Conservation (phyloP, 2,329 filamentous ascomycete species). For the Fusarium chlamydosporum region DNA sequence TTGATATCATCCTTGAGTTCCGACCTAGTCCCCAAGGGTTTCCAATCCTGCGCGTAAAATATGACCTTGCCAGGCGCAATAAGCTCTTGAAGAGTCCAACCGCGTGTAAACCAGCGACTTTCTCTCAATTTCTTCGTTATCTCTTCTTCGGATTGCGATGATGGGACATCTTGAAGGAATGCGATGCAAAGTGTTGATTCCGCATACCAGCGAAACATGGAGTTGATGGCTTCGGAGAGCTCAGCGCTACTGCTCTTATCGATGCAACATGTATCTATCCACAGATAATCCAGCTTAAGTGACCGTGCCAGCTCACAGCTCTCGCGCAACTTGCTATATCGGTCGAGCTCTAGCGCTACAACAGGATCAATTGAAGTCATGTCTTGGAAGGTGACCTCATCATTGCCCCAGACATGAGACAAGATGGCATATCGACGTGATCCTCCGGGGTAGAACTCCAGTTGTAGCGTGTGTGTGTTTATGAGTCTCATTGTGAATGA, state of each 20-base stretch:
- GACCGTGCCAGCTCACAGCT: constrained; percentile 42
- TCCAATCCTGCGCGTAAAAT: constrained; percentile 48
- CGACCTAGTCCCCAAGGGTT: constrained; percentile 33
- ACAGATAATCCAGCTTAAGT: constrained; percentile 46
- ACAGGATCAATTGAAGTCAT: constrained; percentile 5
- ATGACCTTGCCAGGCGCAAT: constrained; percentile 49
- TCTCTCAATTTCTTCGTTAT: constrained; percentile 4
- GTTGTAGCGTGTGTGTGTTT: constrained; percentile 42
- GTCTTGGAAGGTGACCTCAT: constrained; percentile 47
- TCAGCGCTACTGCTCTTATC: constrained; percentile 54
- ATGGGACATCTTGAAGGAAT: constrained; percentile 46
- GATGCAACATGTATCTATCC: constrained; percentile 55
- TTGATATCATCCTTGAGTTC: constrained; percentile 42
- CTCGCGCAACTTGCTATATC: constrained; percentile 42
- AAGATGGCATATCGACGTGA: constrained; percentile 48
- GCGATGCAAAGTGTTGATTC: constrained; percentile 48
- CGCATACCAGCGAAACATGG: constrained; percentile 55
- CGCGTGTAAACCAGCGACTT: constrained; percentile 50
- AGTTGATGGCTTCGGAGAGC: constrained; percentile 53
- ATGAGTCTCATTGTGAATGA: constrained; percentile 45
- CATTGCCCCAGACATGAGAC: constrained; percentile 49
- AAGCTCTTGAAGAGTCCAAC: constrained; percentile 53
- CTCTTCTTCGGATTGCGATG: constrained; percentile 7
- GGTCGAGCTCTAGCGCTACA: constrained; percentile 12
- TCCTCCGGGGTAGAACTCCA: constrained; percentile 44